Evolutionary conservation across 192 early-diverging fungal genomes (phyloP).

Genomic region (Funneliformis geosporum): DNA sequence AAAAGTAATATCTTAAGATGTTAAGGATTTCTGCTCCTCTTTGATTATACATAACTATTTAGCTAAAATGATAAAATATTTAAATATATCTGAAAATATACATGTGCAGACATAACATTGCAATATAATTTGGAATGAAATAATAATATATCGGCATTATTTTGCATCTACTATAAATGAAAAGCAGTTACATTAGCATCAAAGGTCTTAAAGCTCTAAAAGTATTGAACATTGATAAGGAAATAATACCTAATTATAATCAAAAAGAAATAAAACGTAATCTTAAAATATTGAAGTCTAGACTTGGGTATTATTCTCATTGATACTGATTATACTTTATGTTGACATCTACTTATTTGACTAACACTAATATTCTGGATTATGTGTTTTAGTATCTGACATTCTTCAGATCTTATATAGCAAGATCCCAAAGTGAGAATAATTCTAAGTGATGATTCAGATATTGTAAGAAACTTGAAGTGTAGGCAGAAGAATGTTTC

Average conservation of each 20-base stretch:
- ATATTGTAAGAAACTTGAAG: conserved; percentile 15
- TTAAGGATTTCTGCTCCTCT: conserved; percentile 17
- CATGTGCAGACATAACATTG: not conserved
- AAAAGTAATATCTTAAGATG: conserved; percentile 20
- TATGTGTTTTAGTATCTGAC: too few species aligned
- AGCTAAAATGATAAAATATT: conserved; percentile 12
- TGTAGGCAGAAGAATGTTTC: conserved; percentile 9
- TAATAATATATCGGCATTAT: conserved; percentile 27
- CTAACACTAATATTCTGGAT: too few species aligned
- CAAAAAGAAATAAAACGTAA: conserved; percentile 5
- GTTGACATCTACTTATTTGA: too few species aligned
- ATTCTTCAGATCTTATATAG: conserved; percentile 10
- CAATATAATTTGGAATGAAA: not conserved
- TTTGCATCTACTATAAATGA: conserved; percentile 10
- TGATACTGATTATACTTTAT: too few species aligned
- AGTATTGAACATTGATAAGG: conserved; percentile 9
- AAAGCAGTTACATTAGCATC: conserved; percentile 21
- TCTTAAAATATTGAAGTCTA: conserved; percentile 13
- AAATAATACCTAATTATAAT: not conserved
- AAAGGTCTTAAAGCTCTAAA: conserved; percentile 12
- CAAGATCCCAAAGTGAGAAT: conserved; percentile 20
- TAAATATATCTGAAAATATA: conserved; percentile 18
- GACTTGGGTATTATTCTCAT: not conserved
- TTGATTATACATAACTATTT: conserved; percentile 28
- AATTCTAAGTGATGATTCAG: conserved; percentile 19